These are phyloP conservation scores for Nemophila menziesii DNA, from an alignment of 257 asterid species.

Conservation along the genomic window DNA sequence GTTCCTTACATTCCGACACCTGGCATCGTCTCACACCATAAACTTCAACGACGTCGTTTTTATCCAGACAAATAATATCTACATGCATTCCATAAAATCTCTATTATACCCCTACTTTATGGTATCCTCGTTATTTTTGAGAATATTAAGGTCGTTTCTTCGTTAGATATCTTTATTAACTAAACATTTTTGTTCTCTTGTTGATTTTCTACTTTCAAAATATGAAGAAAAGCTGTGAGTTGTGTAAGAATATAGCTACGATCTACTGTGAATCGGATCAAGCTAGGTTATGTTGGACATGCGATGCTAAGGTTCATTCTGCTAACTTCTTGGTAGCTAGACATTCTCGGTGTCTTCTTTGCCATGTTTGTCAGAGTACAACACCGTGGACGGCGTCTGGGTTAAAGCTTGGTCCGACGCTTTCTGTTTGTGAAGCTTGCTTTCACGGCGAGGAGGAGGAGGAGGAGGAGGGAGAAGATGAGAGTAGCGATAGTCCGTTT, in stretches of 20 bases:
- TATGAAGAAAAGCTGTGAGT: conserved; percentile 33
- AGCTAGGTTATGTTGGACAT: conserved; percentile 64
- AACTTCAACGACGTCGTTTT: conserved; percentile 24
- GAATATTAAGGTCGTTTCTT: not conserved
- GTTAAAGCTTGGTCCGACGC: conserved; percentile 30
- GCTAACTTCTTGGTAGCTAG: conserved; percentile 74
- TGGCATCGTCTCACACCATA: conserved; percentile 29
- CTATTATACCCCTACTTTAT: too few relatives aligned
- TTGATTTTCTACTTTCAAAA: not conserved
- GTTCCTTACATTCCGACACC: conserved; percentile 20
- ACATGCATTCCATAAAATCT: not conserved
- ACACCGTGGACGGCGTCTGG: conserved; percentile 72
- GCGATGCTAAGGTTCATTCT: conserved; percentile 75
- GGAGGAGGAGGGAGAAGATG: conserved; percentile 8
- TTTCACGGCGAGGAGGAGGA: conserved; percentile 1
- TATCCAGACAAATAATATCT: conserved; percentile 1
- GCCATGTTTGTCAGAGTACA: conserved; percentile 48
- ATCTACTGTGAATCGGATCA: conserved; percentile 64
- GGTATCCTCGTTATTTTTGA: not conserved
- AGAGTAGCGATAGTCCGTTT: not conserved
- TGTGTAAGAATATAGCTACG: conserved; percentile 45
- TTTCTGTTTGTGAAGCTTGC: conserved; percentile 45
- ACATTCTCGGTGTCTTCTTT: conserved; percentile 60
- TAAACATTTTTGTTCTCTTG: not conserved
- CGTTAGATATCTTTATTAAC: not conserved